Conservation (phyloP, 2,329 filamentous ascomycete species). For the Ascochyta fabae region DNA sequence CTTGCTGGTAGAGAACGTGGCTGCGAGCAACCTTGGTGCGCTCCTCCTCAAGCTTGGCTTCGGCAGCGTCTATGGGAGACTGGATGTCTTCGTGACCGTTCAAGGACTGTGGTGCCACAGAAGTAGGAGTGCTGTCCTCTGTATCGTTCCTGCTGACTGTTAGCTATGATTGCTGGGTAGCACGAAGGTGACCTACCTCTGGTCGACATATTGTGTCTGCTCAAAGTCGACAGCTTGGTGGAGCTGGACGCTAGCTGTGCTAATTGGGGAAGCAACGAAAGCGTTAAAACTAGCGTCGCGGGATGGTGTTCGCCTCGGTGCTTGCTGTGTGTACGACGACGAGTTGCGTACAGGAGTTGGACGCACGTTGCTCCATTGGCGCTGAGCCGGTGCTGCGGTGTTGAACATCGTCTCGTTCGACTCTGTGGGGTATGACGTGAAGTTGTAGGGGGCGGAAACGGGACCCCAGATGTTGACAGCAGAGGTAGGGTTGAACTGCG, state of each 20-base stretch:
- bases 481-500: constrained; percentile 31
- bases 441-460: constrained; percentile 32
- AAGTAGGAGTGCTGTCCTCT: constrained; percentile 34
- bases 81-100: constrained; percentile 40
- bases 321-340: constrained; percentile 36
- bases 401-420: constrained; percentile 35
- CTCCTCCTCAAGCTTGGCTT: constrained; percentile 47
- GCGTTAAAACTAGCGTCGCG: constrained; percentile 33
- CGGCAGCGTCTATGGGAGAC: constrained; percentile 37
- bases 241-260: constrained; percentile 36
- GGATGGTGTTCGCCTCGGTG: constrained; percentile 32
- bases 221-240: constrained; percentile 31
- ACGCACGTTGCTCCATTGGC: constrained; percentile 30
- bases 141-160: constrained; percentile 31
- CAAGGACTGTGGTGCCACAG: constrained; percentile 33
- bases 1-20: constrained; percentile 74
- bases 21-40: constrained; percentile 51
- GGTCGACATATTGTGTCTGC: constrained; percentile 26
- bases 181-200: constrained; percentile 24
- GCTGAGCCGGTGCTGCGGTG: constrained; percentile 24
- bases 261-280: constrained; percentile 43
- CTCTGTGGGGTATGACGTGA: constrained; percentile 33
- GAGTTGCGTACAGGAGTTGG: constrained; percentile 31
- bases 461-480: constrained; percentile 32
- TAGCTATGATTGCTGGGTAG: background rate